Evolutionary conservation across 495 filamentous ascomycete species (phyloP).

Genomic region (Neurospora hispaniola): DNA sequence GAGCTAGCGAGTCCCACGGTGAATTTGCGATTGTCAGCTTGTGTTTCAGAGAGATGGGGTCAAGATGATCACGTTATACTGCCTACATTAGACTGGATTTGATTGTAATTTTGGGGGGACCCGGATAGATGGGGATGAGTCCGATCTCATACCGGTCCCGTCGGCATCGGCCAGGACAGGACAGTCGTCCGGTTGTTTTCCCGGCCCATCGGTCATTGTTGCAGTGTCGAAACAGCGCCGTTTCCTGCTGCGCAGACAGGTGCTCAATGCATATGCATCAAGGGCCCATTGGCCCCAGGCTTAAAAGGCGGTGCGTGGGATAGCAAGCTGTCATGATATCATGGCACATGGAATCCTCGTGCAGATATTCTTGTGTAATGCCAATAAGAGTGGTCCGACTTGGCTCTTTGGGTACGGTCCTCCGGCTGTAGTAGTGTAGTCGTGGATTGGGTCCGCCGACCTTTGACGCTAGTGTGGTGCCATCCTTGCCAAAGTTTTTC

Average conservation of each 20-base stretch:
- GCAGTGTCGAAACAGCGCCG: neutral
- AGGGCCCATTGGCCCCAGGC: neutral
- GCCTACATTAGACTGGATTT: neutral
- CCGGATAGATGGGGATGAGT: neutral
- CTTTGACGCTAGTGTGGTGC: neutral
- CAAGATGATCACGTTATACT: slow-evolving; percentile 1
- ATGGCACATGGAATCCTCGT: neutral
- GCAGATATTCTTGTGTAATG: neutral
- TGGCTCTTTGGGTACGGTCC: neutral
- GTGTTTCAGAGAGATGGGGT: neutral
- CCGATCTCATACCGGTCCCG: neutral
- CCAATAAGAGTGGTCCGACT: neutral
- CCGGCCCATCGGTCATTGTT: neutral
- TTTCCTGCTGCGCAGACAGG: neutral
- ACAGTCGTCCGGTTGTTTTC: neutral
- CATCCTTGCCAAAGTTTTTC: neutral
- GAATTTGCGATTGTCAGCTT: neutral
- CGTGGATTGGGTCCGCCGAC: neutral
- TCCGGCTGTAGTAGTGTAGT: neutral
- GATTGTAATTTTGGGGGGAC: neutral
- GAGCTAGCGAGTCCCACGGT: neutral
- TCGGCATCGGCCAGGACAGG: neutral
- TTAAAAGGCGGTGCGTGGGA: neutral
- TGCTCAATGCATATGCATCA: neutral
- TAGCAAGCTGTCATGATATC: neutral